Base-by-base conservation (phyloP, 495 filamentous ascomycete genomes). In the Neurospora discreta region DNA sequence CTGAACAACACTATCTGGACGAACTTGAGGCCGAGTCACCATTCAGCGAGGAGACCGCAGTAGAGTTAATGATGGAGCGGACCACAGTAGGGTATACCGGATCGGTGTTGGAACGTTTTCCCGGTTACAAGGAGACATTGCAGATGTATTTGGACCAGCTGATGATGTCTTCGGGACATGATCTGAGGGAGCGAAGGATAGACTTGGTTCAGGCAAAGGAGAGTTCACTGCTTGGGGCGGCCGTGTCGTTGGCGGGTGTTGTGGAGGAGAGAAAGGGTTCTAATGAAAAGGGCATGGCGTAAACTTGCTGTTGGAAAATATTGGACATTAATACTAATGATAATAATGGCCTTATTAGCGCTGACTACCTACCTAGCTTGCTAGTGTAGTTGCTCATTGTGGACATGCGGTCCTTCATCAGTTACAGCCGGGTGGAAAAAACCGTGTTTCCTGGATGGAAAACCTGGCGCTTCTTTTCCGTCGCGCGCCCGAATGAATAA, bases 71-170 rank as follows among this genome's bases (percentile, higher is more conserved):
- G 16, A 68, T 75, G 6, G 46, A 72, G 46, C 77, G 71, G 5
- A 83, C 82, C 3, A 83, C 85, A 15, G 86, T 91, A 13, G 88
- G 86, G 10, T 91, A 87, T 77, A 89, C 89, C 75, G 90, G 90
- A 65, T 85, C 84, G 36, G 89, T 92, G 40, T 84, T 92, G 40
- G 86, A 90, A 78, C 85, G 87, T 74, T 92, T 91, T 76, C 89
- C 90, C 0, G 78, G 76, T 23, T 91, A 90, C 75, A 76, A 81
- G 20, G 70, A 60, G 38, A 78, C 73, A 6, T 84, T 85, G 71
- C 87, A 91, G 77, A 70, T 68, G 7, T 86, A 84, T 72, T 81
- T 90, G 44, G 82, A 89, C 71, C 74, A 77, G 23, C 77, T 90
- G 15, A 75, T 85, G 18, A 74, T 74, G 0, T 69, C 71, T 13